These are phyloP conservation scores for Diaporthe ilicicola DNA, from an alignment of 2,329 filamentous ascomycete species.

Conservation along the genomic window DNA sequence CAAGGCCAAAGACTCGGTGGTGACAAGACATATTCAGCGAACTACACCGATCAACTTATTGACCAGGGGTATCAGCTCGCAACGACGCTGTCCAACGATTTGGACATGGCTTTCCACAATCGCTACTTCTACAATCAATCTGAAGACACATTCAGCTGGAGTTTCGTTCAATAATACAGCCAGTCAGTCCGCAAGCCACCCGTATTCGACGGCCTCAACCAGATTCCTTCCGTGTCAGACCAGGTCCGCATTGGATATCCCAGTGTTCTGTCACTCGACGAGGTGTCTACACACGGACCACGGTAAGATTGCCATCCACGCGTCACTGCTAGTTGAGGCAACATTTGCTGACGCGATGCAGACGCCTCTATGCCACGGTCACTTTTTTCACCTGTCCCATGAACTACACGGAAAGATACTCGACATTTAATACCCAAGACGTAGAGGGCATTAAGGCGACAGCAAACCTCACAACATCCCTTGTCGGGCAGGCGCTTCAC, in stretches of 20 bases:
- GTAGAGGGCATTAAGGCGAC: not conserved
- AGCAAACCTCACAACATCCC: not conserved
- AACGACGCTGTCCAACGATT: not conserved
- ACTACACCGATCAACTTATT: slow-evolving; percentile 3
- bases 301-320: not conserved
- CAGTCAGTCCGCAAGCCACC: not conserved
- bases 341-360: not conserved
- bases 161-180: not conserved
- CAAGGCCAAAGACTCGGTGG: slow-evolving; percentile 2
- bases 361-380: not conserved
- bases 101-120: not conserved
- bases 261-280: not conserved
- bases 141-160: not conserved
- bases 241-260: not conserved
- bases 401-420: not conserved
- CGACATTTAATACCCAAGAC: not conserved
- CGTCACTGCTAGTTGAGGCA: not conserved
- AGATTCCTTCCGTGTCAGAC: not conserved
- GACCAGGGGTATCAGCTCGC: not conserved
- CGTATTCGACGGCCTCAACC: not conserved
- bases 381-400: not conserved
- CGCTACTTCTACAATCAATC: not conserved
- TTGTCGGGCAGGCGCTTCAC: not conserved
- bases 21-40: not conserved
- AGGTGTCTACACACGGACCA: not conserved